Base-by-base conservation (phyloP, 495 filamentous ascomycete genomes). In the Niebla homalea region DNA sequence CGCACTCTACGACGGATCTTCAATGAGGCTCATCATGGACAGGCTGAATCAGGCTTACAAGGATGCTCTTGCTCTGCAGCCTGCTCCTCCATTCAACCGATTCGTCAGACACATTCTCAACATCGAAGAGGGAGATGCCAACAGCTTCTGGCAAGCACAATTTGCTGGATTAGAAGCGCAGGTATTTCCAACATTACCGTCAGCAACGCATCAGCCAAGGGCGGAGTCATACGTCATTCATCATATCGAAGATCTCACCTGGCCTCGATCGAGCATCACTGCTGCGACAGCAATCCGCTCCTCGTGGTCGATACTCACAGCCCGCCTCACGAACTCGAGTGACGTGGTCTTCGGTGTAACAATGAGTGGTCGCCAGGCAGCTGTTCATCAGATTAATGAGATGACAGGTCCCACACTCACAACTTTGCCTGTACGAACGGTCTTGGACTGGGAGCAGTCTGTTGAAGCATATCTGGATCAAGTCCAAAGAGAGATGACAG, bases 351-450 rank as follows among this genome's bases (percentile, higher is more conserved):
- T 78, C 46, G 71, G 72, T 3, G 67, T 67, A 51, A 79, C 71
- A 3, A 55, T 76, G 3, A 71, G 64, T 11, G 76, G 77, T 8
- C 70, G 80, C 10, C 71, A 75, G 35, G 69, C 69, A 10, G 63
- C 72, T 4, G 63, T 80, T 8, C 55, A 63, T 15, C 71, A 70
- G 1, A 67, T 80, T 1, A 69, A 74, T 37, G 60, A 70, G 35
- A 74, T 80, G 18, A 64, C 72, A 36, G 79, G 77, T 0, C 73
- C 79, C 0, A 75, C 75, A 48, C 71, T 83, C 47, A 67, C 78
- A 1, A 81, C 79, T 0, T 63, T 80, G 16, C 80, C 80, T 0
- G 54, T 78, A n/a, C 66, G 76, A 14, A 29, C 73, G 20, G 43
- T 67, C 32, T 43, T 56, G n/a, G 19, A 53, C 14, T 37, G 52